phyloP scores from a whole-genome alignment of 192 early-diverging fungal genomes.

The Umbelopsis vinacea region DNA sequence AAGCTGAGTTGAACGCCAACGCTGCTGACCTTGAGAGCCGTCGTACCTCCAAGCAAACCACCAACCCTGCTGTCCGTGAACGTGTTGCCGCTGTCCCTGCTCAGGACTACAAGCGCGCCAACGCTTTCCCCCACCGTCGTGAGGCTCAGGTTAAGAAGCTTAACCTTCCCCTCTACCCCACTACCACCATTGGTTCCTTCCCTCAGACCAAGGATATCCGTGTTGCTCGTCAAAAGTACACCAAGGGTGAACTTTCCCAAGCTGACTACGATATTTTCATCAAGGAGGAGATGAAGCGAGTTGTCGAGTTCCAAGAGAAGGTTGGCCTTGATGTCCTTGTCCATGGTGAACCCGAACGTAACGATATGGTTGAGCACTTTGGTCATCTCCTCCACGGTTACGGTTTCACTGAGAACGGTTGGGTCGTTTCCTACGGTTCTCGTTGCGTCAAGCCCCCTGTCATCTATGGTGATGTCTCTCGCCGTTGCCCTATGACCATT shows the following conservation, averaged over 20 bases:
- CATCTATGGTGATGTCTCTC: conserved; percentile 95
- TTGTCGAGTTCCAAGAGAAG: conserved; percentile 89
- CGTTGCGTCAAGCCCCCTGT: conserved; percentile 97
- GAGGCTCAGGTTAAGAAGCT: conserved; percentile 73
- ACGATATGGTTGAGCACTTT: conserved; percentile 97
- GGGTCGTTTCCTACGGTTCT: conserved; percentile 97
- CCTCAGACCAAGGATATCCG: conserved; percentile 98
- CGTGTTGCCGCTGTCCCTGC: conserved; percentile 68
- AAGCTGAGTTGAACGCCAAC: conserved; percentile 73
- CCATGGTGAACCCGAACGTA: conserved; percentile 98
- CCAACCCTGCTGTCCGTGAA: conserved; percentile 80
- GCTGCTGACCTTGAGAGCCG: conserved; percentile 69
- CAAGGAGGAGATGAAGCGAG: conserved; percentile 81
- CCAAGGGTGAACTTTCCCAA: conserved; percentile 75
- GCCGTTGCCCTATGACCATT: conserved; percentile 93
- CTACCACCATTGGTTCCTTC: conserved; percentile 98
- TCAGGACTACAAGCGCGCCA: conserved; percentile 76
- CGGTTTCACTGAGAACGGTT: conserved; percentile 94
- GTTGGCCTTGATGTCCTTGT: conserved; percentile 93
- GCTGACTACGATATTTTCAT: conserved; percentile 82
- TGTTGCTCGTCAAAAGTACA: conserved; percentile 86
- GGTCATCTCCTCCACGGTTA: conserved; percentile 93
- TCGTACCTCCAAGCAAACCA: conserved; percentile 78
- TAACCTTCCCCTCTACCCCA: conserved; percentile 90
- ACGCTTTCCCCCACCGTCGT: conserved; percentile 74